Evolutionary conservation across 208 protist species (phyloP).

Genomic region (Porcisia deanei): DNA sequence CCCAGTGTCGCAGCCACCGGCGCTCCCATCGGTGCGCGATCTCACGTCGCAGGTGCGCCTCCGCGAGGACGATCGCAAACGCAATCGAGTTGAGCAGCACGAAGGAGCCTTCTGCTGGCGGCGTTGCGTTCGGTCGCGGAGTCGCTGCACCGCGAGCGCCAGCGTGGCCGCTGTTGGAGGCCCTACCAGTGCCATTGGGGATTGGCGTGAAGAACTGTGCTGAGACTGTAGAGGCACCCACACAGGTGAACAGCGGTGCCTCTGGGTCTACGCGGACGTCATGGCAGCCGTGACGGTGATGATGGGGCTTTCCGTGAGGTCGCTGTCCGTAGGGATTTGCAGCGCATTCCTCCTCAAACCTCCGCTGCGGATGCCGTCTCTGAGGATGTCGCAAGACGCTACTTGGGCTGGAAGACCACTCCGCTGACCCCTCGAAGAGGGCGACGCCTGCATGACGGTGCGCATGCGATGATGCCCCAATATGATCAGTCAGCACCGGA

Average conservation of each 20-base stretch:
- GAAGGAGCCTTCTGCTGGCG: too few relatives aligned
- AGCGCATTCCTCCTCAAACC: not conserved
- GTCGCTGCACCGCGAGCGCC: conserved; percentile 6
- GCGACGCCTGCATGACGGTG: not conserved
- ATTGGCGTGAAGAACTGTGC: not conserved
- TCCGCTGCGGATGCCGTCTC: not conserved
- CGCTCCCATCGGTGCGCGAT: conserved; percentile 57
- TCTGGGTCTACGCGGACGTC: not conserved
- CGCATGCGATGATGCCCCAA: not conserved
- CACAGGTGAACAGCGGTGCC: not conserved
- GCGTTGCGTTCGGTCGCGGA: not conserved
- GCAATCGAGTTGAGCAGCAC: conserved; percentile 30
- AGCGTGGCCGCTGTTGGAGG: conserved; percentile 5
- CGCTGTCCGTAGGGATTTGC: not conserved
- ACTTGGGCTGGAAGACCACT: not conserved
- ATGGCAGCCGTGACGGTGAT: not conserved
- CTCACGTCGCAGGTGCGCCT: conserved; percentile 55
- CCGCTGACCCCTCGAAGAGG: not conserved
- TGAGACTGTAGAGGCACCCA: too few relatives aligned
- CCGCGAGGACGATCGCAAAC: conserved; percentile 62
- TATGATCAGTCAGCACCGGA: too few relatives aligned
- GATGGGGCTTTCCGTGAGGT: conserved; percentile 1
- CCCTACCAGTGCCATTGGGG: not conserved
- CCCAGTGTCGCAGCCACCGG: conserved; percentile 32
- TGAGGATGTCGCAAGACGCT: not conserved